Percentiles rank a stretch among this genome's conserved stretches.
These are phyloP conservation scores for Neurospora sp. DNA, from an alignment of 495 filamentous ascomycete species.

Conservation along the genomic window DNA sequence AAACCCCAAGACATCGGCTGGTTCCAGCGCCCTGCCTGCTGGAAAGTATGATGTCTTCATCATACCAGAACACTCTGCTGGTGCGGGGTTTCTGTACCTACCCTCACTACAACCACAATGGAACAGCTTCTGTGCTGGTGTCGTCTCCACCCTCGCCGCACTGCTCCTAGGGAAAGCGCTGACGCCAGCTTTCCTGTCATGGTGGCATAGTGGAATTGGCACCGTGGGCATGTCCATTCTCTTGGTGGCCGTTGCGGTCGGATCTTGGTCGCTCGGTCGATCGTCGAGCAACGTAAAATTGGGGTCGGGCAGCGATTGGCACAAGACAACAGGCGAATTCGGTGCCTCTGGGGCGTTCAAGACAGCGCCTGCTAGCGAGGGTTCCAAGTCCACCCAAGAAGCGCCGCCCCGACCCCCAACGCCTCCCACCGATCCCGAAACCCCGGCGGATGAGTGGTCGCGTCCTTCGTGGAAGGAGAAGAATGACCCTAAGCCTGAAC, in stretches of 20 bases:
- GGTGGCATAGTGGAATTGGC: constrained; percentile 53
- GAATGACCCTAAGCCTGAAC: constrained; percentile 13
- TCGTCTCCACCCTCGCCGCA: constrained; percentile 56
- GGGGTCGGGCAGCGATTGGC: neutral
- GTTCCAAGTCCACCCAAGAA: constrained; percentile 17
- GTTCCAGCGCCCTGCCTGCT: constrained; percentile 50
- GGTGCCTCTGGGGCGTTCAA: constrained; percentile 13
- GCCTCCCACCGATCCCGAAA: constrained; percentile 19
- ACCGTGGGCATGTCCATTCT: constrained; percentile 52
- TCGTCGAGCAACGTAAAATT: neutral
- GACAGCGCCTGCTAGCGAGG: constrained; percentile 19
- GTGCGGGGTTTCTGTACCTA: constrained; percentile 85
- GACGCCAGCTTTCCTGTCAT: constrained; percentile 56
- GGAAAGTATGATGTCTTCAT: constrained; percentile 97
- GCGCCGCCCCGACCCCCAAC: constrained; percentile 24
- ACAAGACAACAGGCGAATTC: constrained; percentile 10
- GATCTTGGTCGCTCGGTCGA: constrained; percentile 64
- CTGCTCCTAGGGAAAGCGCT: constrained; percentile 59
- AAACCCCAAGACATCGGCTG: constrained; percentile 42
- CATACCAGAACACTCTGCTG: constrained; percentile 86
- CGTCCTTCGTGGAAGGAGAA: constrained; percentile 32
- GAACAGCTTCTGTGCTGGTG: constrained; percentile 87
- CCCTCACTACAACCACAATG: constrained; percentile 74
- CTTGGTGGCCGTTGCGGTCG: constrained; percentile 57
- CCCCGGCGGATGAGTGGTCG: constrained; percentile 19